Base-by-base conservation (phyloP, 1,284 basidiomycete genomes). In the Boletus semigastroideus region DNA sequence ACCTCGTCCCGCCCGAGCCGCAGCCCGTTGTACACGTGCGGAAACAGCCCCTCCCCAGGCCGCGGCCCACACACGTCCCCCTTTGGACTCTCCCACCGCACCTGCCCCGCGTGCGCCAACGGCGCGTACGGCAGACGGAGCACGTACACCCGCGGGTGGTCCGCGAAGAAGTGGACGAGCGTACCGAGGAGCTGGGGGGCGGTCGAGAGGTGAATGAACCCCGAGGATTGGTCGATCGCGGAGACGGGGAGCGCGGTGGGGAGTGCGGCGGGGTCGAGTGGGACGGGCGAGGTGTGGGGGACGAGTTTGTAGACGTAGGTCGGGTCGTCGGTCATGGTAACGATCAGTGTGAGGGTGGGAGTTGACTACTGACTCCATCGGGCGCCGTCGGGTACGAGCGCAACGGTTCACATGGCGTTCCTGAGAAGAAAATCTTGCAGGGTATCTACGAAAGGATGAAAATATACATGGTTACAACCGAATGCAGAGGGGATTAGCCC, bases 271-370 rank as follows among this genome's bases (percentile, higher is more conserved):
- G 43, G 25, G 36, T 50, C 38, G 4, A 53, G 11, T 2, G 63
- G 57, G 16, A 64, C 46, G 0, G 53, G 41, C 8, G 53, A 41
- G 27, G 59, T 52, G 39, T 56, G 16, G 5, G 52, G 40, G 39
- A 70, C 49, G 46, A 67, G 65, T 31, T 67, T 67, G 55, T 67
- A 67, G 38, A 70, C 8, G 54, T 69, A 69, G 5, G 55, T 67
- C 11, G 64, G 67, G 17, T 34, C 49, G 30, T 49, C 43, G 30
- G 10, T 31, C 30, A 31, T 31, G 30, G 13, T 31, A 13, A 13
- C 13, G 30, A 31, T 31, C 10, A 31, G 11, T 31, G 30, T 3
- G 3, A 31, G 9, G 30, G 30, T 10, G 7, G 30, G 5, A 22
- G 22, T 22, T 22, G 22, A 3, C 30, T 5, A 31, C 30, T 13